phyloP scores from a whole-genome alignment of 1,284 basidiomycete genomes.

The Leccinum huronense region DNA sequence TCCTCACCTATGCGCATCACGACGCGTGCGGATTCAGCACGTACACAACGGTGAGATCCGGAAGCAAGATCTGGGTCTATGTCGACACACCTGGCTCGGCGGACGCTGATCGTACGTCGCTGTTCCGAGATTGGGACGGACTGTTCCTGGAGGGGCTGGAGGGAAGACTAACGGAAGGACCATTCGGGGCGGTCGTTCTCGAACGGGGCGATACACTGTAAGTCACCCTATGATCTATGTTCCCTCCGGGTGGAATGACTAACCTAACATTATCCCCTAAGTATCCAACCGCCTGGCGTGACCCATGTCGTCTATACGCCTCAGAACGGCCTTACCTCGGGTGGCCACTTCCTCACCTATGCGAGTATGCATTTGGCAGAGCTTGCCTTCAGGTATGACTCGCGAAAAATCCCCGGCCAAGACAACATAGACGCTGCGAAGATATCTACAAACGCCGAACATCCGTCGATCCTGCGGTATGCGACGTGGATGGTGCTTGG shows the following conservation, averaged over 20 bases:
- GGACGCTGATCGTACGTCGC: too few relatives aligned
- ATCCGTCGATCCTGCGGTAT: not conserved
- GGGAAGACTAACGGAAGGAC: not conserved
- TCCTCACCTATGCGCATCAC: not conserved
- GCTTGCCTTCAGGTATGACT: not conserved
- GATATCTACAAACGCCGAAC: not conserved
- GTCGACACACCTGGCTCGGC: not conserved
- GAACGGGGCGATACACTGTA: not conserved
- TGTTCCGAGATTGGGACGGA: not conserved
- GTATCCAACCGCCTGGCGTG: not conserved
- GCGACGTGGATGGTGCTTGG: not conserved
- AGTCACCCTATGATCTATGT: too few relatives aligned
- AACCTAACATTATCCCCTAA: not conserved
- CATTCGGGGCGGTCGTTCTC: not conserved
- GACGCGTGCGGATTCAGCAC: not conserved
- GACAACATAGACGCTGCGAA: not conserved
- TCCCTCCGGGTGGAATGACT: too few relatives aligned
- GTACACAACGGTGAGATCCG: not conserved
- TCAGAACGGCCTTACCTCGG: not conserved
- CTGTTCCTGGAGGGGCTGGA: not conserved
- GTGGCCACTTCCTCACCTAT: not conserved
- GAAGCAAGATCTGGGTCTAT: not conserved
- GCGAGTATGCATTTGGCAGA: not conserved
- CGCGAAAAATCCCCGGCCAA: not conserved
- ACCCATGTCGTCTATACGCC: not conserved